phyloP scores from a whole-genome alignment of 164 flowering plant genomes.

The Houttuynia cordata region DNA sequence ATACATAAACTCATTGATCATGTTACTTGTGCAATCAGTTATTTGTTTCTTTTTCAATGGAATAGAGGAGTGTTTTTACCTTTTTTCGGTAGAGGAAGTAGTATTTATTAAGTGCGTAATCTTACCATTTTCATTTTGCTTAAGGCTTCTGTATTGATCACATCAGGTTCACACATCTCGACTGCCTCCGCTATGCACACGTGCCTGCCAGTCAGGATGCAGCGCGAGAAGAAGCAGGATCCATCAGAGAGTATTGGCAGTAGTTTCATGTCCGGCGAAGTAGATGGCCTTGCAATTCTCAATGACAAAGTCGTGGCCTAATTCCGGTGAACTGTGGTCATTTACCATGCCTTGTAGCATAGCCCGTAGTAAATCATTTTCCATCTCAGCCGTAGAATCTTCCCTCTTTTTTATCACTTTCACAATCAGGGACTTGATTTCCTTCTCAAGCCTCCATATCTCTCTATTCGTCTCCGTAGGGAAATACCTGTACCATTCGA shows the following conservation, averaged over 20 bases:
- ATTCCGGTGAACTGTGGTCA: neutral
- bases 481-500: constrained; percentile 1
- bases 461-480: constrained; percentile 8
- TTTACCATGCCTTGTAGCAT: constrained; percentile 34
- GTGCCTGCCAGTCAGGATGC: constrained; percentile 22
- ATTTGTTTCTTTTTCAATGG: too few species aligned
- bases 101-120: neutral
- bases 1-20: too few species aligned
- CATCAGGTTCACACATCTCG: constrained; percentile 8
- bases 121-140: constrained; percentile 7
- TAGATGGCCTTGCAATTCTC: constrained; percentile 67
- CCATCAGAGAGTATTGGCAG: constrained; percentile 20
- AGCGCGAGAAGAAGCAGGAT: constrained; percentile 19
- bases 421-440: constrained; percentile 45
- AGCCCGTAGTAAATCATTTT: constrained; percentile 20
- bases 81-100: too few species aligned
- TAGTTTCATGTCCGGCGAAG: constrained; percentile 43
- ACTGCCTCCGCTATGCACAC: constrained; percentile 15
- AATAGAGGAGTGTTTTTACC: too few species aligned
- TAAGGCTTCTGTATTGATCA: constrained; percentile 5
- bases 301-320: constrained; percentile 26
- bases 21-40: too few species aligned
- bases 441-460: constrained; percentile 44
- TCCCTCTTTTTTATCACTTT: constrained; percentile 42
- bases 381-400: neutral